Percentiles rank a stretch among this genome's conserved stretches.
These are phyloP conservation scores for Candida methanosorbosa DNA, from an alignment of 805 yeast species.

Conservation along the genomic window DNA sequence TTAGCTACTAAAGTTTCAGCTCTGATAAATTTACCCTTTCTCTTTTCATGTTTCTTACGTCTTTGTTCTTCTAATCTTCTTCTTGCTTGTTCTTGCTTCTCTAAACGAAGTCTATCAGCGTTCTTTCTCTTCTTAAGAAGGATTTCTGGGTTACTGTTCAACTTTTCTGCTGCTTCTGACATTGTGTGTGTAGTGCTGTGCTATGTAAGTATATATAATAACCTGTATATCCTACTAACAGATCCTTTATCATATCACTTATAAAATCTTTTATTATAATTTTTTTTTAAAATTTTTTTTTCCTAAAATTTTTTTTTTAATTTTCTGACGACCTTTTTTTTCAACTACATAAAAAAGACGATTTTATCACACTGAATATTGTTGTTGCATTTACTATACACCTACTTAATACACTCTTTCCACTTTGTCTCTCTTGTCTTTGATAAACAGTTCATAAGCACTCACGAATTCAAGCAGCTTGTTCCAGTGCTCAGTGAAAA, in stretches of 20 bases:
- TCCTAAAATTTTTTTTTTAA: neutral
- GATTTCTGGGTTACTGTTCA: constrained; percentile 68
- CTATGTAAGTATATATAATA: neutral
- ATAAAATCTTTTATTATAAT: neutral
- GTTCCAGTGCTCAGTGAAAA: constrained; percentile 17
- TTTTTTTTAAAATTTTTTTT: neutral
- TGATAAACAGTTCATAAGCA: constrained; percentile 12
- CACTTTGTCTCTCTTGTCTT: constrained; percentile 18
- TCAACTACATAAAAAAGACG: too few species aligned
- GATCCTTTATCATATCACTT: neutral
- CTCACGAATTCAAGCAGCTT: constrained; percentile 6
- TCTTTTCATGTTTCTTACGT: constrained; percentile 32
- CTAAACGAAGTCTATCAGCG: constrained; percentile 63
- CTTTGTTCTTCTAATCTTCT: constrained; percentile 38
- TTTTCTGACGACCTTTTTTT: neutral
- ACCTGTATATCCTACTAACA: neutral
- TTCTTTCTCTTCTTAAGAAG: constrained; percentile 72
- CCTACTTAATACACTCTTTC: constrained; percentile 22
- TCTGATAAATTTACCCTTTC: constrained; percentile 52
- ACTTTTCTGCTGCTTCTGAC: constrained; percentile 26
- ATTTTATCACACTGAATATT: too few species aligned
- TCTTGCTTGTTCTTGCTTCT: constrained; percentile 60
- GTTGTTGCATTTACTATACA: too few species aligned
- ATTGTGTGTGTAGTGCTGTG: constrained; percentile 1
- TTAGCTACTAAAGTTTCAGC: constrained; percentile 68